Evolutionary conservation across 2,329 filamentous ascomycete species (phyloP).

Genomic region (Thielaviopsis ethacetica): DNA sequence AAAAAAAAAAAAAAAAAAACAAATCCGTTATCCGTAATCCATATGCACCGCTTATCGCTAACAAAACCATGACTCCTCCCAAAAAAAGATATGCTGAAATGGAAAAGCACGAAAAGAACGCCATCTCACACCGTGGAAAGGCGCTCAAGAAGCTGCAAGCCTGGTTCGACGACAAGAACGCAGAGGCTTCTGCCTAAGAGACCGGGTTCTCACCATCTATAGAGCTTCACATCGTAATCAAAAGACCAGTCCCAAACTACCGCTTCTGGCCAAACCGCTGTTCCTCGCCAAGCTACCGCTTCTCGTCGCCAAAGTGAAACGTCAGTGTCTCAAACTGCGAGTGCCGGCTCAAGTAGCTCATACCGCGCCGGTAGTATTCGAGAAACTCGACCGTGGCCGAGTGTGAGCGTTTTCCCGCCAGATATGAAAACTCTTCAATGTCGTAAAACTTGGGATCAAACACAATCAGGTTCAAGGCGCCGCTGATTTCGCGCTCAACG

Average conservation of each 20-base stretch:
- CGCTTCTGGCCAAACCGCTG: too few species aligned
- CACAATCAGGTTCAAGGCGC: constrained; percentile 55
- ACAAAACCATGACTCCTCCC: background rate
- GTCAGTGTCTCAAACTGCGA: constrained; percentile 65
- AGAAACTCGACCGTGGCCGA: constrained; percentile 33
- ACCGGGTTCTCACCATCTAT: background rate
- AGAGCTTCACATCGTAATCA: background rate
- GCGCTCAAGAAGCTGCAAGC: constrained; percentile 74
- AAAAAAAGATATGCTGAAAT: constrained; percentile 67
- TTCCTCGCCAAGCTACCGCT: background rate
- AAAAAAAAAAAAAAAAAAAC: background rate
- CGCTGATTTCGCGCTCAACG: constrained; percentile 52
- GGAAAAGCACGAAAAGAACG: constrained; percentile 75
- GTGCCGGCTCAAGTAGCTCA: constrained; percentile 51
- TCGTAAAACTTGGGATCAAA: constrained; percentile 49
- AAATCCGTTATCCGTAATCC: background rate
- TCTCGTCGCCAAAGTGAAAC: constrained; percentile 25
- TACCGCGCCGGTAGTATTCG: constrained; percentile 56
- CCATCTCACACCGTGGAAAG: constrained; percentile 76
- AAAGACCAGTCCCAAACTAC: constrained; percentile 16
- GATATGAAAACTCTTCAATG: constrained; percentile 2
- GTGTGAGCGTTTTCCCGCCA: background rate
- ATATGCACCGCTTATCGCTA: background rate
- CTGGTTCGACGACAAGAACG: constrained; percentile 48
- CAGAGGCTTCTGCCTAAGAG: background rate